A percentile compares a stretch with the other conserved stretches of the same genome.
Evolutionary conservation across 148 eudicot species (phyloP).

Genomic region (Camellia granthamiana): DNA sequence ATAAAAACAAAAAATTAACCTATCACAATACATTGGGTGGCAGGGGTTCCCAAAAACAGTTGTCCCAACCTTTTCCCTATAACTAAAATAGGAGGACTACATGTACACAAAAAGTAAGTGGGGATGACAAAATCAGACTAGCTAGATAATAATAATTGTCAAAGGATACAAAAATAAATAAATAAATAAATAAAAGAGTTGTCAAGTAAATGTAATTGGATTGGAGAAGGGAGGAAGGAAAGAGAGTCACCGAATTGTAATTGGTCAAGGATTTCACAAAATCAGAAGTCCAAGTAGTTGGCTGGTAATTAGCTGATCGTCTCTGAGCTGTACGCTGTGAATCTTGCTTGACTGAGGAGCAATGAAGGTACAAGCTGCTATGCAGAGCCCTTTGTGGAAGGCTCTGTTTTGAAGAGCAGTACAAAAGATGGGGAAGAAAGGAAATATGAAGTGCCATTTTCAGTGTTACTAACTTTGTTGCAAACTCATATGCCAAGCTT

Average conservation of each 20-base stretch:
- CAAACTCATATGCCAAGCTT: background rate
- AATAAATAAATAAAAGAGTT: too few relatives aligned
- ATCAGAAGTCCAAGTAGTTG: constrained; percentile 5
- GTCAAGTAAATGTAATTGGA: too few relatives aligned
- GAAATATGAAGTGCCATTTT: background rate
- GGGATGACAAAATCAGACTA: too few relatives aligned
- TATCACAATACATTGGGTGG: too few relatives aligned
- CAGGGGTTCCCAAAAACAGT: too few relatives aligned
- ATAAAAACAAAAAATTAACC: too few relatives aligned
- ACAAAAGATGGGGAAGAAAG: background rate
- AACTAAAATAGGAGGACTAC: too few relatives aligned
- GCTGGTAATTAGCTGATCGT: constrained; percentile 7
- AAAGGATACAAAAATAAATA: too few relatives aligned
- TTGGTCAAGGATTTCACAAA: constrained; percentile 7
- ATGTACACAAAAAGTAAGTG: too few relatives aligned
- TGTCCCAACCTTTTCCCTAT: too few relatives aligned
- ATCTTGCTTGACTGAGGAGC: background rate
- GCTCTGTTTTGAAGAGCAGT: background rate
- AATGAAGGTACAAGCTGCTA: background rate
- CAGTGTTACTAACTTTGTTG: background rate
- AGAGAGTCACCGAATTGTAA: background rate
- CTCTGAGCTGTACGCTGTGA: background rate
- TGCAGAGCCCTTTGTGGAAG: background rate
- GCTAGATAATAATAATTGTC: too few relatives aligned
- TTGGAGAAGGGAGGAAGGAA: too few relatives aligned